phyloP scores from a whole-genome alignment of 73 alveolate genomes.

The Tetrahymena thermophila region DNA sequence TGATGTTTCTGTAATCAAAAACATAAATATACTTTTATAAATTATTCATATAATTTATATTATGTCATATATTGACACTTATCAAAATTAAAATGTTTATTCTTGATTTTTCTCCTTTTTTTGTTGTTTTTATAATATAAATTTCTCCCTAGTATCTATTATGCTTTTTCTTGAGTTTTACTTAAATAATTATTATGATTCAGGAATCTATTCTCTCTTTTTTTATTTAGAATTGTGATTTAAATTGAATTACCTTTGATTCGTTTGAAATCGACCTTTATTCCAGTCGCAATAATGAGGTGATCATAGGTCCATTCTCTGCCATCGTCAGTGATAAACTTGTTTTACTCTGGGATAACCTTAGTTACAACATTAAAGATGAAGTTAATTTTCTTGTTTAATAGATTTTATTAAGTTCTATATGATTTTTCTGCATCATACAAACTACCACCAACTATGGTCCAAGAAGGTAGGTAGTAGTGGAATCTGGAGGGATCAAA shows the following conservation, averaged over 20 bases:
- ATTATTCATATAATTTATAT: neutral
- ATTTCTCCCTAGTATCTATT: neutral
- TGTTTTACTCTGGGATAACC: conserved; percentile 54
- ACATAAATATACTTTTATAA: no score
- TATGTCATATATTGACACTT: neutral
- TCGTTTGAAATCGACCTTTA: conserved; percentile 47
- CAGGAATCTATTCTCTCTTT: neutral
- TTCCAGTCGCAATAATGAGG: conserved; percentile 64
- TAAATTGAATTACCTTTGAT: conserved; percentile 42
- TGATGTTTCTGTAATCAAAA: no score
- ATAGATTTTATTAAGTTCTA: neutral
- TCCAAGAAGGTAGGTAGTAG: conserved; percentile 75
- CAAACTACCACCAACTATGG: conserved; percentile 75
- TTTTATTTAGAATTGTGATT: neutral
- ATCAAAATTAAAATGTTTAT: no score
- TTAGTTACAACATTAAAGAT: conserved; percentile 25
- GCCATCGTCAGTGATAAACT: conserved; percentile 38
- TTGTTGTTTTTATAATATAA: no score
- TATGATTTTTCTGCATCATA: conserved; percentile 25
- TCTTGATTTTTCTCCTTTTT: neutral
- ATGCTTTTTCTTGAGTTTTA: neutral
- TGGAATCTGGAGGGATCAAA: conserved; percentile 61
- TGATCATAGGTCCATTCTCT: conserved; percentile 52
- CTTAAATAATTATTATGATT: no score
- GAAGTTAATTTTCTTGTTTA: conserved; percentile 8